Evolutionary conservation across 345 rosid genomes (phyloP).

Genomic region (Arabidopsis suecica): DNA sequence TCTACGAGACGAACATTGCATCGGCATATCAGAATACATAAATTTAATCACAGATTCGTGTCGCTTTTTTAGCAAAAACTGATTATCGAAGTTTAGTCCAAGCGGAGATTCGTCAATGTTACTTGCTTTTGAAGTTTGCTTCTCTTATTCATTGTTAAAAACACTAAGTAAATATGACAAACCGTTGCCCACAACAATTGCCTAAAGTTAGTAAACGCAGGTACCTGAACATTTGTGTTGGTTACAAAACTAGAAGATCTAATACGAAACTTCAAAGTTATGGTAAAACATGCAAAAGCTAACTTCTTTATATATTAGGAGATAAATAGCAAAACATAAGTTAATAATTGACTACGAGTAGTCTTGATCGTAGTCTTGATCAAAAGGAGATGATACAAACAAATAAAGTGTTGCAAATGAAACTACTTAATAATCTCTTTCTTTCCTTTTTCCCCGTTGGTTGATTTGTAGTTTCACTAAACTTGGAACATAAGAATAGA

Average conservation of each 20-base stretch:
- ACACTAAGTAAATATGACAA: not conserved
- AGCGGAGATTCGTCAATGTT: not conserved
- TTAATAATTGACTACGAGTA: no score
- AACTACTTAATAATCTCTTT: no score
- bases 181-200: conserved; percentile 9
- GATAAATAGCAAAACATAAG: no score
- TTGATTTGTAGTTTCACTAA: not conserved
- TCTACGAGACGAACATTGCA: conserved; percentile 50
- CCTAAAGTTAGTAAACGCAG: not conserved
- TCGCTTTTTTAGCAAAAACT: conserved; percentile 31
- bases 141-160: not conserved
- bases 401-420: no score
- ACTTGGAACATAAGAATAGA: conserved; percentile 6
- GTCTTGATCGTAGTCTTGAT: no score
- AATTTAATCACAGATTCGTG: conserved; percentile 41
- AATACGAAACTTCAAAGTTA: not conserved
- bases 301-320: no score
- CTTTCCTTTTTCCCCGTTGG: no score
- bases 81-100: conserved; percentile 30
- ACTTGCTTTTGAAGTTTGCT: not conserved
- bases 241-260: not conserved
- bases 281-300: no score
- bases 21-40: conserved; percentile 47
- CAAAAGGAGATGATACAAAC: no score
- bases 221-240: not conserved